Base-by-base conservation (phyloP, 352 stramenopile species). In the Globisporangium polare region DNA sequence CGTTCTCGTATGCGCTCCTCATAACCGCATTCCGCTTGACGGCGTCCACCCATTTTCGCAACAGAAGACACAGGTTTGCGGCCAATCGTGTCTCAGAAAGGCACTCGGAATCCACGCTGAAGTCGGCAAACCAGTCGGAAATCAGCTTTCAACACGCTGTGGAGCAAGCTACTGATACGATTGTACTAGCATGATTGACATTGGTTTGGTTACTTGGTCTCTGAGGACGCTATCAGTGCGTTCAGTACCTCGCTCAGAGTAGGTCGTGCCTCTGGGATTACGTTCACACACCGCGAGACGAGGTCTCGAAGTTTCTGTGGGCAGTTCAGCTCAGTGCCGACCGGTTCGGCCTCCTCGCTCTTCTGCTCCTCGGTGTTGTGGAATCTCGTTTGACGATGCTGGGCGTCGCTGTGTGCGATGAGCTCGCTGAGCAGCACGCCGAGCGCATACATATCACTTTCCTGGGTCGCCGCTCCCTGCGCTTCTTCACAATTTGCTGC, bases 391-490 rank as follows among this genome's bases (percentile, higher is more conserved):
- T 12, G 15, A 1, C 20, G 6, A 0, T 31, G 24, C 12, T 24
- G 46, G 22, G 1, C 8, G 10, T 62, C 45, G 22, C 12, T 31
- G 35, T 26, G 27, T 20, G 31, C 43, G 31, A 62, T 35, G 15
- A 63, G 46, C 39, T 63, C 46, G 3, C 15, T 4, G 46, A 63
- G 33, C 15, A 63, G 58, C 18, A 35, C 46, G 10, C 58, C 58
- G 26, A 63, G 37, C 27, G 58, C 47, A 47, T 42, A 55, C 22
- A 63, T 55, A 53, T 63, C 58, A 24, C 29, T 31, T 29, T 56
- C 33, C 3, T 24, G 17, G 10, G 20, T 49, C 29, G 49, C 49
- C 29, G 49, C 49, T 24, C 27, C 26, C 27, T 54, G 49, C 39
- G 42, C 27, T 13, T 24, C n/a, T 4, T 26, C 15, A 54, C 4